Conservation (phyloP, 192 early-diverging fungal genomes). For the Entophlyctis luteolus region DNA sequence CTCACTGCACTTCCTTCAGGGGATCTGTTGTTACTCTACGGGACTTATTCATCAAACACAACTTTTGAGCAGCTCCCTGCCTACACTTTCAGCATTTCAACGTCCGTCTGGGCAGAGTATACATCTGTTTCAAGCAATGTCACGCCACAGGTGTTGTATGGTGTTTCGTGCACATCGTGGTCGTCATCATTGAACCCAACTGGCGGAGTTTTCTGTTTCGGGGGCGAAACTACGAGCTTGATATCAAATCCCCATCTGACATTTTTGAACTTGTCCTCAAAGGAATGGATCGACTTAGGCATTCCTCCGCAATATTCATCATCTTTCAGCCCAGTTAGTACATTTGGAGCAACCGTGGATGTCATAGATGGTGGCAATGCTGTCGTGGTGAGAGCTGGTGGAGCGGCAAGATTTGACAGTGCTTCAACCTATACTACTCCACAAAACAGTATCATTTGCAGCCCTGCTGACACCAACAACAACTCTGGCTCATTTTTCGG, state of each 20-base stretch:
- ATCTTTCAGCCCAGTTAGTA: not conserved
- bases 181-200: not conserved
- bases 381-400: slow-evolving; percentile 2
- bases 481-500: slow-evolving; percentile 13
- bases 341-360: slow-evolving; percentile 10
- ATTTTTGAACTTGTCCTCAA: not conserved
- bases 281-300: slow-evolving; percentile 10
- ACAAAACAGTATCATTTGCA: slow-evolving; percentile 1
- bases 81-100: not conserved
- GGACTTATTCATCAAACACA: not conserved
- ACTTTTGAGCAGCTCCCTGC: not conserved
- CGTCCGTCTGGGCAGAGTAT: not conserved
- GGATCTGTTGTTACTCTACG: slow-evolving; percentile 6
- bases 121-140: not conserved
- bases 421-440: not conserved
- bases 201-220: slow-evolving; percentile 24
- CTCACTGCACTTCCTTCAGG: not conserved
- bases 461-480: not conserved
- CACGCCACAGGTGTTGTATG: not conserved
- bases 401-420: not conserved
- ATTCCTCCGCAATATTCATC: not conserved
- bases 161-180: slow-evolving; percentile 15
- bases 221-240: not conserved
- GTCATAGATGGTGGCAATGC: slow-evolving; percentile 12
- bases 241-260: slow-evolving; percentile 8